Conservation (phyloP, 1,139 yeast genomes). For the Candida dubliniensis region DNA sequence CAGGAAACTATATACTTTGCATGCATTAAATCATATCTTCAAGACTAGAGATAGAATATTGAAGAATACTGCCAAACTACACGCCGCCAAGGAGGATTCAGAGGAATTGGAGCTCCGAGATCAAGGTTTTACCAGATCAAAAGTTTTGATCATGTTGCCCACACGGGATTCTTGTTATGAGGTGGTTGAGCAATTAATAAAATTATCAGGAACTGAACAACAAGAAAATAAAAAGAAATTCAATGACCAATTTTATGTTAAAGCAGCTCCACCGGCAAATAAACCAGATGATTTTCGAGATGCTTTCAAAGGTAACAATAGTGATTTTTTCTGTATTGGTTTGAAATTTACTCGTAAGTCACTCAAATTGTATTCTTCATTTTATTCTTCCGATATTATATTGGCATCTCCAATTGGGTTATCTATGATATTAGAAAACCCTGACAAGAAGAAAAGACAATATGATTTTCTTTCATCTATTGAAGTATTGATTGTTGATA, state of each 20-base stretch:
- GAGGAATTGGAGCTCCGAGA: conserved; percentile 69
- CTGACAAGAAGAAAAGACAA: conserved; percentile 57
- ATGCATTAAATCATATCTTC: conserved; percentile 76
- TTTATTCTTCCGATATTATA: conserved; percentile 81
- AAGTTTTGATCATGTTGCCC: conserved; percentile 78
- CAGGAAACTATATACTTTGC: conserved; percentile 66
- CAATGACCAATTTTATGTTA: conserved; percentile 62
- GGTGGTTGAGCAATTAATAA: conserved; percentile 62
- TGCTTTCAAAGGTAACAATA: conserved; percentile 83
- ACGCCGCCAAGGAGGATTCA: conserved; percentile 42
- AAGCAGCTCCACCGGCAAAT: conserved; percentile 51
- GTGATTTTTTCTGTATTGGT: conserved; percentile 89
- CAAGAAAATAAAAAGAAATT: conserved; percentile 82
- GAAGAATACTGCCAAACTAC: conserved; percentile 66
- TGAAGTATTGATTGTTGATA: conserved; percentile 77
- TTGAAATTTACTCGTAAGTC: conserved; percentile 87
- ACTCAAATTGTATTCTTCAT: conserved; percentile 77
- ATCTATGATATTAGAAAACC: conserved; percentile 71
- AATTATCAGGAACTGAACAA: conserved; percentile 67
- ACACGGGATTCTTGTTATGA: conserved; percentile 78
- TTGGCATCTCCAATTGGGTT: conserved; percentile 93
- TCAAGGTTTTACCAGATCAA: conserved; percentile 95
- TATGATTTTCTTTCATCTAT: conserved; percentile 84
- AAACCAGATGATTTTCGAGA: conserved; percentile 85
- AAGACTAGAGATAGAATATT: conserved; percentile 83